Conservation (phyloP, 2,329 filamentous ascomycete genomes). For the Colletotrichum orbiculare region DNA sequence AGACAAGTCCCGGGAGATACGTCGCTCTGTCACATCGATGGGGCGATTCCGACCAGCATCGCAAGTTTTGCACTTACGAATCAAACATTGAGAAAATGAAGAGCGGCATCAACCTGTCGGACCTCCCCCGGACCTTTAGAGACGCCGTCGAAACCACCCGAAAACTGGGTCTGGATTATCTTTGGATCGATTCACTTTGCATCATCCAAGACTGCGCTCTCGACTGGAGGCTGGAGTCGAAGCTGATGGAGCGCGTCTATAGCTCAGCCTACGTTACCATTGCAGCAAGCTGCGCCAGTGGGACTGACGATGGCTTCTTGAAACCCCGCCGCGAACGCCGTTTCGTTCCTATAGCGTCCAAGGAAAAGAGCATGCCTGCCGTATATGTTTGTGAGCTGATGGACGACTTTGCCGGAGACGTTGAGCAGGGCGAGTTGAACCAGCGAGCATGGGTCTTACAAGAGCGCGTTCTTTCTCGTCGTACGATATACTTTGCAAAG, state of each 20-base stretch:
- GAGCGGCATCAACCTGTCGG: not conserved
- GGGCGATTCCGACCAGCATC: not conserved
- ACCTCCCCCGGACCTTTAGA: conserved; percentile 26
- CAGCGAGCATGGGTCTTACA: conserved; percentile 53
- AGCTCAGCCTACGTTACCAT: conserved; percentile 5
- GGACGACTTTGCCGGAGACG: conserved; percentile 48
- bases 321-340: not conserved
- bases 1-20: not conserved
- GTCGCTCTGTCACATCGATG: conserved; percentile 12
- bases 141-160: conserved; percentile 33
- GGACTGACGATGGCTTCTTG: conserved; percentile 7
- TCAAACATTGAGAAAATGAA: not conserved
- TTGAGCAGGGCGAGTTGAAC: conserved; percentile 45
- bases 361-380: not conserved
- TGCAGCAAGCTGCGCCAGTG: conserved; percentile 10
- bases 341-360: not conserved
- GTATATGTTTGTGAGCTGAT: conserved; percentile 44
- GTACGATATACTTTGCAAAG: conserved; percentile 51
- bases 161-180: conserved; percentile 27
- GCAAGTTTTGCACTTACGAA: not conserved
- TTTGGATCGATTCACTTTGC: conserved; percentile 39
- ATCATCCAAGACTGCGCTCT: conserved; percentile 38
- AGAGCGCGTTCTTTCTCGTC: conserved; percentile 49
- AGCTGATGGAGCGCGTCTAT: conserved; percentile 27
- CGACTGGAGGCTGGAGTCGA: conserved; percentile 36